Evolutionary conservation across 352 stramenopile species (phyloP).

Genomic region (Aphanomyces stellatus): DNA sequence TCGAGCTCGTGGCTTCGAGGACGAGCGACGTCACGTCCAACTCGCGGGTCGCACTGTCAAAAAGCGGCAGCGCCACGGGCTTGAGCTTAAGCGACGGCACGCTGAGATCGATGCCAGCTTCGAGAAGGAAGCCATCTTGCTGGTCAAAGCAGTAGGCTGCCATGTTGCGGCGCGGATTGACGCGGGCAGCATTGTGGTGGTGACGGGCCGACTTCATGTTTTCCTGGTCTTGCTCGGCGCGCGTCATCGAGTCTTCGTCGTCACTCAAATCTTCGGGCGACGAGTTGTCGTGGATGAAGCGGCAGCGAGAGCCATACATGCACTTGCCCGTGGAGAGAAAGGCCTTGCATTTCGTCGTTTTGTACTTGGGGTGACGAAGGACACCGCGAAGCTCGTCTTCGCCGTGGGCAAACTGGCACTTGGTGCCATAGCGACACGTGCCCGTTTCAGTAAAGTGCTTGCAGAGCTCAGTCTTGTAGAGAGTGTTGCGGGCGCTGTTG

Average conservation of each 20-base stretch:
- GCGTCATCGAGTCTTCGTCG: conserved; percentile 9
- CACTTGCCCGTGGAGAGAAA: conserved; percentile 85
- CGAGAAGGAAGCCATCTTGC: neutral
- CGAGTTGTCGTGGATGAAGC: conserved; percentile 71
- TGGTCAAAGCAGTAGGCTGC: no score
- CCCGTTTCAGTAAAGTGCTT: conserved; percentile 83
- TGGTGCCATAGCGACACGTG: conserved; percentile 81
- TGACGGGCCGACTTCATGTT: conserved; percentile 5
- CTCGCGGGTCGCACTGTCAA: neutral
- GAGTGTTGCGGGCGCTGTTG: conserved; percentile 70
- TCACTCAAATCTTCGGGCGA: conserved; percentile 5
- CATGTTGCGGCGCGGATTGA: neutral
- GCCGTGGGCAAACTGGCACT: conserved; percentile 82
- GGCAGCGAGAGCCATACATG: conserved; percentile 75
- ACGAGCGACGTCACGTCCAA: neutral
- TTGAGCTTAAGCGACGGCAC: neutral
- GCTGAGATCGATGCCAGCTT: neutral
- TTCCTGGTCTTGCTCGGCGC: conserved; percentile 6
- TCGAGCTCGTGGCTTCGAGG: neutral
- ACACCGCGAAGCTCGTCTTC: conserved; percentile 71
- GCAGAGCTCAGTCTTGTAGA: conserved; percentile 85
- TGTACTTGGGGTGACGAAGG: conserved; percentile 85
- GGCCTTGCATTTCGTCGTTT: conserved; percentile 89
- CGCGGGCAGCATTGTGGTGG: neutral
- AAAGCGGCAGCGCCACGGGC: neutral